Evolutionary conservation across 176 grass and related monocot genomes (phyloP), one percentile per base, ranked within the genome.

Genomic region (Carex kokanica): DNA sequence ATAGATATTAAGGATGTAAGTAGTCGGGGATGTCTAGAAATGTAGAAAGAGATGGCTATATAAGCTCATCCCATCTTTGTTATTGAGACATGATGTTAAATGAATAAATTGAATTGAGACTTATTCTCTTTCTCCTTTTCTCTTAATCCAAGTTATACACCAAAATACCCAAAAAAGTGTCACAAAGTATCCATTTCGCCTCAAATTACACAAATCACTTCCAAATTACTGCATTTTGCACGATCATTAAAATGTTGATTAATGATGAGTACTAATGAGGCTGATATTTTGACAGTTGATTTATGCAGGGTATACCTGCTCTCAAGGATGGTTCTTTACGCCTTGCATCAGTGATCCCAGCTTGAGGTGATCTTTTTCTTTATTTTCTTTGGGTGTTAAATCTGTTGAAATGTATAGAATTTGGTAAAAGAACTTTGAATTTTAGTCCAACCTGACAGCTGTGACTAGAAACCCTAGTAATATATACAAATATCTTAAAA

Each of bases 281-380:
- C 84, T 87, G 85, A 88, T 92, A 85, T 90, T 97, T 78, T 92
- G 87, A 85, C 92, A 98, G 95, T 87, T 98, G 82, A 98, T 98
- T 94, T 98, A 98, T 38, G 86, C 95, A 86, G 95, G 95, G 47
- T 98, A 98, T 87, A 94, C 88, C 85, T 94, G 92, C 90, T 91
- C 92, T 88, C 95, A 98, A 91, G 92, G 95, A 74, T 98, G 92
- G 95, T 98, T 98, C 82, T 98, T 94, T 88, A 98, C 95, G 36
- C 95, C 93, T 60, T 98, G 95, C 62, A 89, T 88, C n/a, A 91
- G 92, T 74, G 92, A 94, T 64, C 92, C 95, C 83, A 84, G 85
- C 75, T 78, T 98, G 86, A 94, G 92, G 95, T 98, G 60, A 87
- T 85, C 17, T 43, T 8, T 40, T 40, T 45, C 53, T 61, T 17